Evolutionary conservation across 1,284 basidiomycete species (phyloP).

Genomic region (Ceratobasidium sp.): DNA sequence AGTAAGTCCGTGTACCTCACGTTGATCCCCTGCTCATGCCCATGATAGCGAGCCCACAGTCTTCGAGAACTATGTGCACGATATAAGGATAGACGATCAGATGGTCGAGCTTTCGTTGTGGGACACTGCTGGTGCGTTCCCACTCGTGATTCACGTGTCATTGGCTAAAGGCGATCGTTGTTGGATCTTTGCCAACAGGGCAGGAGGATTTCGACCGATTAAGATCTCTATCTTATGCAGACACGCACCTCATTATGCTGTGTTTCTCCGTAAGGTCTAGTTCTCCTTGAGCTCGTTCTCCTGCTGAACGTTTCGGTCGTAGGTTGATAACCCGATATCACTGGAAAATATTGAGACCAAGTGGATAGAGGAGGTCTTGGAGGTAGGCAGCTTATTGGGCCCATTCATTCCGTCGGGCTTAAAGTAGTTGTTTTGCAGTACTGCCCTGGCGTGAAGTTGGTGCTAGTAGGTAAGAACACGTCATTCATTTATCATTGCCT

Average conservation of each 20-base stretch:
- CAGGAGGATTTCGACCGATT: conserved; percentile 97
- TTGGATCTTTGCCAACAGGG: conserved; percentile 62
- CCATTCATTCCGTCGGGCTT: background rate
- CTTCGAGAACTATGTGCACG: conserved; percentile 94
- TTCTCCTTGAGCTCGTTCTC: background rate
- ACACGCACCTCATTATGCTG: conserved; percentile 94
- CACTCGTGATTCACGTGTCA: conserved; percentile 36
- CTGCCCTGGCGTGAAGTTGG: conserved; percentile 93
- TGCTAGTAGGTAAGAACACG: conserved; percentile 83
- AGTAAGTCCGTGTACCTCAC: conserved; percentile 65
- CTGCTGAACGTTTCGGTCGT: background rate
- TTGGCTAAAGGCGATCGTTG: conserved; percentile 6
- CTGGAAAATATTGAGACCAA: conserved; percentile 94
- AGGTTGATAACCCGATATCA: conserved; percentile 92
- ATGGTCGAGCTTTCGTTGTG: conserved; percentile 91
- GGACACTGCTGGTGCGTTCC: conserved; percentile 90
- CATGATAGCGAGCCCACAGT: conserved; percentile 84
- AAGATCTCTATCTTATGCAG: conserved; percentile 91
- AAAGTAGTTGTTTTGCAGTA: conserved; percentile 64
- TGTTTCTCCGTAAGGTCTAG: conserved; percentile 83
- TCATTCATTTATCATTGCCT: conserved; percentile 3
- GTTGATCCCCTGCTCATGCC: background rate
- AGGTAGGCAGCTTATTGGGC: conserved; percentile 40
- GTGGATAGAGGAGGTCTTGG: conserved; percentile 89
- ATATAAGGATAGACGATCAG: conserved; percentile 84